Evolutionary conservation across 495 filamentous ascomycete species (phyloP), one percentile per base, ranked within the genome.

Genomic region (Penicillium argentinense): DNA sequence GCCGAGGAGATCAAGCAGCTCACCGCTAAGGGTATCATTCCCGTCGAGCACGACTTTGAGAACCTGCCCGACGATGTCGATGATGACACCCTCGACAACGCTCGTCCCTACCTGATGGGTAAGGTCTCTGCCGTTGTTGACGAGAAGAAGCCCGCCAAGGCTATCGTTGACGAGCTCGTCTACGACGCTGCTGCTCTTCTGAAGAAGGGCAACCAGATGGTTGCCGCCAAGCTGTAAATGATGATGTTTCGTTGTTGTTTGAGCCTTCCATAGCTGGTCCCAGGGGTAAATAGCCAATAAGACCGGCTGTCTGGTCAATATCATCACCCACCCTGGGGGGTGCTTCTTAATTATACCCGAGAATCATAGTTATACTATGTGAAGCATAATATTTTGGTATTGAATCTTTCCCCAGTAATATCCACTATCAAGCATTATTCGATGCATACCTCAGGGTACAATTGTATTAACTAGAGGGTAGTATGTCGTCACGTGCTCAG

Each of bases 11-110:
- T 98, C 71, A 93, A 90, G 76, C 76, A 92, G 56, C 82, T 97
- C 34, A 95, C 91, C 7, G 58, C 78, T 57, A 86, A 92, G 80
- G 93, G 93, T 64, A 72, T 86, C 53, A 88, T 98, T 56, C 93
- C 93, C 21, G 95, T 91, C 33, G 93, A 97, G 76, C 78, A 89
- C 62, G 93, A 98, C 67, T 79, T 98, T 28, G 93, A 98, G 76
- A 86, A 82, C 67, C 69, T 95, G 52, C 74, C 79, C 28, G 83
- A 86, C 53, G 83, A 87, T 28, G 64, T 80, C 42, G 83, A 85
- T 49, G 82, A 86, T 34, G 90, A 97, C 25, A 82, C 84, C 21
- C 81, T 98, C 74, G 93, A 97, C 60, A 88, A 88, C 62, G 91
- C 90, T 52, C 81, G 89, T 22, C 93, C 93, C 11, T 95, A 82